Evolutionary conservation across 2,329 filamentous ascomycete genomes (phyloP).

Genomic region (Fusarium sp.): DNA sequence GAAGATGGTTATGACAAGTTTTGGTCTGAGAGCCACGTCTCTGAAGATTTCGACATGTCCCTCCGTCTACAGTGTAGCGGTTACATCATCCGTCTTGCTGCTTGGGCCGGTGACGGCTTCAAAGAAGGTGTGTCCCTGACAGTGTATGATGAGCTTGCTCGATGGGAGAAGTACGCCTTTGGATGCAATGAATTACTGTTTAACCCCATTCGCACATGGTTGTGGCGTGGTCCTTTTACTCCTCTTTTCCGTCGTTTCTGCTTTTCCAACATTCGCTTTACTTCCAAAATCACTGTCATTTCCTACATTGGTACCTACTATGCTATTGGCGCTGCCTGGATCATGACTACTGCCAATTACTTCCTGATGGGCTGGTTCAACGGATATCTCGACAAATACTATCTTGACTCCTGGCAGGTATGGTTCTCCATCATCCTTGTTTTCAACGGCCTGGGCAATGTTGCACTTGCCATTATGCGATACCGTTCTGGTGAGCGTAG

Average conservation of each 20-base stretch:
- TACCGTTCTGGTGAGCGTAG: conserved; percentile 75
- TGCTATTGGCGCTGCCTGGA: conserved; percentile 79
- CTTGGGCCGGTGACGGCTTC: conserved; percentile 80
- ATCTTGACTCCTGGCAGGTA: conserved; percentile 80
- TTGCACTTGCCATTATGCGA: conserved; percentile 77
- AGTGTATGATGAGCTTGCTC: conserved; percentile 84
- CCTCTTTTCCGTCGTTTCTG: conserved; percentile 81
- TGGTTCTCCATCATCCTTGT: conserved; percentile 85
- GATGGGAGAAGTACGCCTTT: conserved; percentile 90
- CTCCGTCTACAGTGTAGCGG: conserved; percentile 78
- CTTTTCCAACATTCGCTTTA: conserved; percentile 77
- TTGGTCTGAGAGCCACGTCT: conserved; percentile 84
- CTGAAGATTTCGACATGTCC: conserved; percentile 86
- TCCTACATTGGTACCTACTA: conserved; percentile 86
- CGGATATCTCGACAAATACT: conserved; percentile 82
- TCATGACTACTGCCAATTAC: conserved; percentile 79
- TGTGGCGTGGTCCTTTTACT: conserved; percentile 79
- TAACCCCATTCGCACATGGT: conserved; percentile 79
- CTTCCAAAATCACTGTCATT: conserved; percentile 79
- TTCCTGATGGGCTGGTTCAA: conserved; percentile 82
- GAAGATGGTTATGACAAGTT: conserved; percentile 80
- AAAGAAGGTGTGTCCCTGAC: conserved; percentile 86
- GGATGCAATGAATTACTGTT: conserved; percentile 87
- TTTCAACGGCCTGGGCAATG: conserved; percentile 79
- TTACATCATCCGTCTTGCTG: conserved; percentile 77